These are phyloP conservation scores for Articulospora tetracladia DNA, from an alignment of 495 filamentous ascomycete species.

Conservation along the genomic window DNA sequence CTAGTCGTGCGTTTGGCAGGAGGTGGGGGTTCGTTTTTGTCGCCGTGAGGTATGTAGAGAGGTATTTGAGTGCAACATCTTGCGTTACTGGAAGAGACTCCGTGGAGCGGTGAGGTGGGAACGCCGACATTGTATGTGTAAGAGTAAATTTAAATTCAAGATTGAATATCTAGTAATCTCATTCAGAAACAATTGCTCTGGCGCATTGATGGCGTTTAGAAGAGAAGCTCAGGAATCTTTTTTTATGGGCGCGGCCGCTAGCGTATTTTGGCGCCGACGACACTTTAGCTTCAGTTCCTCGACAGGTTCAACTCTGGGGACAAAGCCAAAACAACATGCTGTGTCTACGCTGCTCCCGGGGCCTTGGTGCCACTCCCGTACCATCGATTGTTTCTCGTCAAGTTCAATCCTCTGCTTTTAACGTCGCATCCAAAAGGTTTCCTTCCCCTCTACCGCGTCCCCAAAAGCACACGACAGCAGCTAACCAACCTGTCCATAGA, in stretches of 20 bases:
- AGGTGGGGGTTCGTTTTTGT: constrained; percentile 54
- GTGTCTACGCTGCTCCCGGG: constrained; percentile 25
- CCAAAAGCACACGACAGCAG: too few relatives aligned
- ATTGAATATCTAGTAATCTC: neutral
- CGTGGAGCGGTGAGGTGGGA: constrained; percentile 44
- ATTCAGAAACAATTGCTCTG: neutral
- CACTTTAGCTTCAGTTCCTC: neutral
- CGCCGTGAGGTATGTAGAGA: constrained; percentile 54
- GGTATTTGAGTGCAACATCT: constrained; percentile 48
- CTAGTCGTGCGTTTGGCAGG: constrained; percentile 63
- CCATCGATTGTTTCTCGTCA: constrained; percentile 31
- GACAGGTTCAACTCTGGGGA: neutral
- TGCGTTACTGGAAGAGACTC: constrained; percentile 43
- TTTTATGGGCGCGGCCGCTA: constrained; percentile 1
- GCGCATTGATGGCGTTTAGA: neutral
- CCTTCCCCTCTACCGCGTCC: neutral
- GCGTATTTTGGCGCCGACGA: neutral
- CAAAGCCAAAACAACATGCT: constrained; percentile 23
- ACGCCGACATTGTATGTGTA: constrained; percentile 27
- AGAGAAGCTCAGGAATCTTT: neutral
- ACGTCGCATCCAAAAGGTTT: neutral
- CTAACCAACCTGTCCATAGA: constrained; percentile 16
- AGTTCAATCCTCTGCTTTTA: constrained; percentile 19
- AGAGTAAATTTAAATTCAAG: neutral
- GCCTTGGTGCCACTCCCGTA: constrained; percentile 25